These are phyloP conservation scores for Globisporangium cederbergense DNA, from an alignment of 352 stramenopile genomes.

Conservation along the genomic window DNA sequence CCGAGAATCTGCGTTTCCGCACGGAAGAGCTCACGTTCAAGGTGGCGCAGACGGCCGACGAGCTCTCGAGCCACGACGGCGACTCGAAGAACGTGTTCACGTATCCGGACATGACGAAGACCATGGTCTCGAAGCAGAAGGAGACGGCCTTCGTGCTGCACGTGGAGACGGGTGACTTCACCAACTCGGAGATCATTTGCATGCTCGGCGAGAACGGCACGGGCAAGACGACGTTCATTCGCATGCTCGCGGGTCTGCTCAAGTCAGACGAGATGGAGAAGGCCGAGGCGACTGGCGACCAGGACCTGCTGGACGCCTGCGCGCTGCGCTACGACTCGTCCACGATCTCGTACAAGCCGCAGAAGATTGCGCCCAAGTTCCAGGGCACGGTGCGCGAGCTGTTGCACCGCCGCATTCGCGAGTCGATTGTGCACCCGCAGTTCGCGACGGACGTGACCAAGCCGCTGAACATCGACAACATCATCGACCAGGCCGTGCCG, in stretches of 20 bases:
- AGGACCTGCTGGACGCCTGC: constrained; percentile 72
- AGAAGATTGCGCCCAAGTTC: constrained; percentile 97
- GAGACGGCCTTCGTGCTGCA: constrained; percentile 96
- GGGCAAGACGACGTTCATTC: constrained; percentile 99
- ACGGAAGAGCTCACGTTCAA: constrained; percentile 99
- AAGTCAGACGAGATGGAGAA: constrained; percentile 97
- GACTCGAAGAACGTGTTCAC: constrained; percentile 90
- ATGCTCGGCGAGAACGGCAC: constrained; percentile 99
- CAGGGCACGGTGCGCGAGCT: constrained; percentile 96
- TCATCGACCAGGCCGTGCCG: constrained; percentile 98
- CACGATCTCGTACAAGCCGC: constrained; percentile 97
- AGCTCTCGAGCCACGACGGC: constrained; percentile 82
- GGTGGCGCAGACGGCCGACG: constrained; percentile 92
- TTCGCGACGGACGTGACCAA: constrained; percentile 99
- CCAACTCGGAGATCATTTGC: constrained; percentile 99
- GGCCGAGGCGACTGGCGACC: constrained; percentile 64
- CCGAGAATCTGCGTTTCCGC: constrained; percentile 99
- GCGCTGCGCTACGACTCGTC: constrained; percentile 81
- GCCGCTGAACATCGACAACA: constrained; percentile 96
- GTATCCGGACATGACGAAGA: constrained; percentile 99
- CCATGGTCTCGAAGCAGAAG: constrained; percentile 92
- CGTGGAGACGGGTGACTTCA: constrained; percentile 97
- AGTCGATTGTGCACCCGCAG: constrained; percentile 97
- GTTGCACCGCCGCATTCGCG: constrained; percentile 97
- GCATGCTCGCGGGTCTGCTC: constrained; percentile 98